Base-by-base conservation (phyloP, 768 basidiomycete genomes). In the Boletus vermiculosoides region DNA sequence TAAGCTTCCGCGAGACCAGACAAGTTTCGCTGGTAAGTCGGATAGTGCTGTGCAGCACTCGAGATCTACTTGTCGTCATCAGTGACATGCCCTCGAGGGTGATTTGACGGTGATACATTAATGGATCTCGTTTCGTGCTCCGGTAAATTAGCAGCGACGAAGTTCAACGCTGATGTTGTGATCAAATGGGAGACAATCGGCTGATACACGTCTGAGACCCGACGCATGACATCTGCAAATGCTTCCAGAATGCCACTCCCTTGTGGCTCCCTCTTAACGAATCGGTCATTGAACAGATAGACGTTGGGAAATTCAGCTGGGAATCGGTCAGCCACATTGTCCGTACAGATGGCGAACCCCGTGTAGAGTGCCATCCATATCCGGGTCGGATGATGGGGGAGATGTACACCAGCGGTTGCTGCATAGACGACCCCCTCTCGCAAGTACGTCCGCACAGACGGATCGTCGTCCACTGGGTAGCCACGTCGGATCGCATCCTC, bases 1-100 rank as follows among this genome's bases (percentile, higher is more conserved):
- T 71, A 79, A 0, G 73, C 66, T 48, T 76, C 74, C 0, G 66
- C 61, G 12, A 71, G 56, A 0, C 76, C 77, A 18, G 75, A 74
- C 56, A 66, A n/a, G 30, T 56, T 61, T 5, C 66, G 61, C 15
- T 61, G 58, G 50, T 64, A 74, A 11, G 56, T 59, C 1, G 73
- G 61, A 45, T 69, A 74, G 7, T 47, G 52, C 7, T 60, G 56
- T 9, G 74, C 69, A n/a, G 50, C 61, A 22, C 34, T 56, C 31
- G 50, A 74, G 44, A 55, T 59, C 65, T 66, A 22, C 0, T 11
- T 18, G 2, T 22, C 12, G 16, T 44, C 22, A 15, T 63, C 28
- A 58, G 25, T 16, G 15, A 7, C 11, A 39, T 13, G 44, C 28
- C 28, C 18, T 39, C 9, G 5, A 37, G 3, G 11, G 10, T n/a